These are phyloP conservation scores for Peronospora farinosa DNA, from an alignment of 352 stramenopile species.

Conservation along the genomic window DNA sequence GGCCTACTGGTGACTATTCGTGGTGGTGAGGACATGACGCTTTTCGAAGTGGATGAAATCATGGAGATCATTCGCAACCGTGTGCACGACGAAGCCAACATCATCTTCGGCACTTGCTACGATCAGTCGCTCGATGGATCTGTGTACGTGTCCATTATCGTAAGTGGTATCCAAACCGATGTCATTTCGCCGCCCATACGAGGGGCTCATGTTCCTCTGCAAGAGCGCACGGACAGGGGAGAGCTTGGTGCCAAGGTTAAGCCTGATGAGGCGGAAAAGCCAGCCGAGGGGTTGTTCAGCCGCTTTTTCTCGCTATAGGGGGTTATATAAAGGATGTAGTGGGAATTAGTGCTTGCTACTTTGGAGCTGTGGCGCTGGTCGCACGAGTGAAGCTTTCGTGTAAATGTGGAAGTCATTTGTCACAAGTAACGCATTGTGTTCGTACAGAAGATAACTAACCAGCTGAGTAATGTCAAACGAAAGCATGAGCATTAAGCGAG, in stretches of 20 bases:
- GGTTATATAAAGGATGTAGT: constrained; percentile 14
- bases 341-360: background rate
- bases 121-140: constrained; percentile 73
- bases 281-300: constrained; percentile 48
- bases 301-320: constrained; percentile 66
- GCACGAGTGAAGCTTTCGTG: too few relatives aligned
- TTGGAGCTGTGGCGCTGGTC: background rate
- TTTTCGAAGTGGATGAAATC: constrained; percentile 89
- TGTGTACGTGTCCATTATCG: constrained; percentile 85
- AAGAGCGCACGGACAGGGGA: constrained; percentile 24
- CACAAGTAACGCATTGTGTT: background rate
- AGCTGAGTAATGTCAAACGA: background rate
- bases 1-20: constrained; percentile 95
- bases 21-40: constrained; percentile 89
- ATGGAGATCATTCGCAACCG: constrained; percentile 83
- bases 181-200: constrained; percentile 72
- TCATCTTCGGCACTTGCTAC: constrained; percentile 88
- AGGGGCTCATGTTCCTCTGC: constrained; percentile 37
- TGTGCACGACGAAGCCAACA: constrained; percentile 79
- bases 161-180: constrained; percentile 84
- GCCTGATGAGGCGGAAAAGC: constrained; percentile 18
- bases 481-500: constrained; percentile 6
- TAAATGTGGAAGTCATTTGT: constrained; percentile 3
- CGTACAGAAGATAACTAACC: background rate
- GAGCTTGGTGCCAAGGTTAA: constrained; percentile 15